These are phyloP conservation scores for Boletales sp. DNA, from an alignment of 768 basidiomycete genomes.

Conservation along the genomic window DNA sequence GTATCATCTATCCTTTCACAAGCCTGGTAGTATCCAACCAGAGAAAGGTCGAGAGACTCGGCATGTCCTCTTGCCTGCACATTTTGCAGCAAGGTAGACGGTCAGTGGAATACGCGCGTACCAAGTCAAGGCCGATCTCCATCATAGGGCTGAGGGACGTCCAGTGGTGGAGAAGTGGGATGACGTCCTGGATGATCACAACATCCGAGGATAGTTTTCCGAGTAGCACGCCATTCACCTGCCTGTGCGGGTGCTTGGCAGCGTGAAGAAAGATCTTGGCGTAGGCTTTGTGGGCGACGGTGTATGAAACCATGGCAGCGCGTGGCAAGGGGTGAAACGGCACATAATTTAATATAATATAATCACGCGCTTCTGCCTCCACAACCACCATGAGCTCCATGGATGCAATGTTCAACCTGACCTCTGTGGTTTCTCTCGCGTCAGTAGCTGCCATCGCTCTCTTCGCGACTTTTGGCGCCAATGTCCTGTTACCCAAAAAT, in stretches of 20 bases:
- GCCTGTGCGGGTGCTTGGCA: conserved; percentile 71
- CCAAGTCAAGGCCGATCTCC: conserved; percentile 79
- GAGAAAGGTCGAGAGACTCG: conserved; percentile 42
- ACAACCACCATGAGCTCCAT: conserved; percentile 15
- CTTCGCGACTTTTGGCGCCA: conserved; percentile 51
- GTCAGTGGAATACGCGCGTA: conserved; percentile 30
- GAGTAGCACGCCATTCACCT: conserved; percentile 77
- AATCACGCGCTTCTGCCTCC: too few relatives aligned
- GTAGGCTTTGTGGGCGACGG: conserved; percentile 59
- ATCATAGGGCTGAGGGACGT: conserved; percentile 81
- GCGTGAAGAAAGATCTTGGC: conserved; percentile 75
- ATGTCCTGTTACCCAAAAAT: conserved; percentile 57
- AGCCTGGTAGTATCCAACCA: conserved; percentile 79
- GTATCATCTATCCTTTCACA: conserved; percentile 60
- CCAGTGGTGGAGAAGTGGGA: conserved; percentile 84
- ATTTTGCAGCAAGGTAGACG: background rate
- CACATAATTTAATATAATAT: too few relatives aligned
- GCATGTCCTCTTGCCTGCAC: conserved; percentile 59
- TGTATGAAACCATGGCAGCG: conserved; percentile 40
- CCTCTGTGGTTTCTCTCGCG: conserved; percentile 60
- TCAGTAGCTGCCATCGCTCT: conserved; percentile 52
- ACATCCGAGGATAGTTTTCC: conserved; percentile 41
- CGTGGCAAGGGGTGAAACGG: background rate
- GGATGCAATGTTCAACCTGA: conserved; percentile 46
- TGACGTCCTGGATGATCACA: conserved; percentile 57